A percentile compares a stretch with the other conserved stretches of the same genome.
Conservation (phyloP, 1,139 yeast species). For the Yamadazyma sp. region DNA sequence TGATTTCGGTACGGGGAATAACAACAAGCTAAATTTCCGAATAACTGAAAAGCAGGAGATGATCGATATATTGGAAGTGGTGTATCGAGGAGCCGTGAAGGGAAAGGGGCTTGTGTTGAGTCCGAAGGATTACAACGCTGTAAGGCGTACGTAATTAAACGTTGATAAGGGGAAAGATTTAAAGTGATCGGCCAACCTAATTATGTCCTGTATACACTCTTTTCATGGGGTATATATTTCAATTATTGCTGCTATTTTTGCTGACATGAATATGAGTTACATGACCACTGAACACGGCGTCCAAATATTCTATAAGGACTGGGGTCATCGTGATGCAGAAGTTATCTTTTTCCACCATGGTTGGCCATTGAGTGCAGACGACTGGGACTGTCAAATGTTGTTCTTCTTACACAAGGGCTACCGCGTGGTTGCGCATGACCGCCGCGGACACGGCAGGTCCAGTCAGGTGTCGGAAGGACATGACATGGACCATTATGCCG, state of each 20-base stretch:
- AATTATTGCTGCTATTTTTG: too few relatives aligned
- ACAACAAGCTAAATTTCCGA: constrained; percentile 83
- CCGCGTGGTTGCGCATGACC: constrained; percentile 20
- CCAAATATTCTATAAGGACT: constrained; percentile 17
- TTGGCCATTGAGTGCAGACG: constrained; percentile 20
- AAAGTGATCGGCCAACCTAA: too few relatives aligned
- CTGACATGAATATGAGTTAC: background rate
- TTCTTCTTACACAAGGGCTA: constrained; percentile 17
- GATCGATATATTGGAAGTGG: constrained; percentile 86
- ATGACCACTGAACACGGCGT: constrained; percentile 12
- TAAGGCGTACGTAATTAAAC: constrained; percentile 16
- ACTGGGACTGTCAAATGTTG: constrained; percentile 19
- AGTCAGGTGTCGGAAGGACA: constrained; percentile 19
- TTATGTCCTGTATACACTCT: too few relatives aligned
- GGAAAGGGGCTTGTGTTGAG: constrained; percentile 91
- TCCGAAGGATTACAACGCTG: constrained; percentile 61
- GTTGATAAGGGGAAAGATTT: too few relatives aligned
- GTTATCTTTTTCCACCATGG: constrained; percentile 20
- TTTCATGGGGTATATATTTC: too few relatives aligned
- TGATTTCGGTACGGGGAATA: constrained; percentile 97
- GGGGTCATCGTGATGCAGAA: constrained; percentile 18
- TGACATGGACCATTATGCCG: constrained; percentile 20
- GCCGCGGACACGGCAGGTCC: constrained; percentile 20
- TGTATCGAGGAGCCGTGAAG: constrained; percentile 86
- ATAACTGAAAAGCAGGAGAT: constrained; percentile 83